Percentiles rank a stretch among this genome's conserved stretches.
phyloP scores from a whole-genome alignment of 306 rosid genomes.

The Ceratonia siliqua region DNA sequence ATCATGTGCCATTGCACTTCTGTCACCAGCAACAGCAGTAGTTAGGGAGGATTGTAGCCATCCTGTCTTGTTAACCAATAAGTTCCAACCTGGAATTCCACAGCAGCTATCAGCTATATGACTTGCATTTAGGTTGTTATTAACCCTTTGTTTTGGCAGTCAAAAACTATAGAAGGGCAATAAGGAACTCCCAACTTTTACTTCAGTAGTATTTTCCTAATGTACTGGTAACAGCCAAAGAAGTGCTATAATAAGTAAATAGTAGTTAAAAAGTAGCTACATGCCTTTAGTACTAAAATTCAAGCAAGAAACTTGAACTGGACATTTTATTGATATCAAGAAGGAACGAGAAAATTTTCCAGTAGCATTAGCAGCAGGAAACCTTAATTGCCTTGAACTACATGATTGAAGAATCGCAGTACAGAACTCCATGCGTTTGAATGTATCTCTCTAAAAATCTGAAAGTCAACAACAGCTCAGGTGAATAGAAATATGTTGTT shows the following conservation, averaged over 20 bases:
- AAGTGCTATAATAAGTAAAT: background rate
- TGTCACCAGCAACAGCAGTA: conserved; percentile 40
- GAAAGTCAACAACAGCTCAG: background rate
- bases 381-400: background rate
- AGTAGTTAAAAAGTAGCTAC: background rate
- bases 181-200: background rate
- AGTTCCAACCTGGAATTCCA: conserved; percentile 39
- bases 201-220: background rate
- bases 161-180: background rate
- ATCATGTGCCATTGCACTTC: conserved; percentile 29
- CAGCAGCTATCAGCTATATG: conserved; percentile 1
- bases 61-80: conserved; percentile 37
- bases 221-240: background rate
- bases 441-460: background rate
- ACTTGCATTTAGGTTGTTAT: background rate
- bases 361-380: conserved; percentile 22
- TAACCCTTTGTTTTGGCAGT: background rate
- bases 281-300: conserved; percentile 46
- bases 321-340: conserved; percentile 24
- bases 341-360: conserved; percentile 19
- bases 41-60: conserved; percentile 21
- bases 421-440: conserved; percentile 27
- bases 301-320: conserved; percentile 26
- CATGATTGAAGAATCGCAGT: conserved; percentile 4
- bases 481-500: too few relatives aligned